Percentiles rank a stretch among this genome's conserved stretches.
Conservation (phyloP, 139 green algal species). For the Gonium pectorale region DNA sequence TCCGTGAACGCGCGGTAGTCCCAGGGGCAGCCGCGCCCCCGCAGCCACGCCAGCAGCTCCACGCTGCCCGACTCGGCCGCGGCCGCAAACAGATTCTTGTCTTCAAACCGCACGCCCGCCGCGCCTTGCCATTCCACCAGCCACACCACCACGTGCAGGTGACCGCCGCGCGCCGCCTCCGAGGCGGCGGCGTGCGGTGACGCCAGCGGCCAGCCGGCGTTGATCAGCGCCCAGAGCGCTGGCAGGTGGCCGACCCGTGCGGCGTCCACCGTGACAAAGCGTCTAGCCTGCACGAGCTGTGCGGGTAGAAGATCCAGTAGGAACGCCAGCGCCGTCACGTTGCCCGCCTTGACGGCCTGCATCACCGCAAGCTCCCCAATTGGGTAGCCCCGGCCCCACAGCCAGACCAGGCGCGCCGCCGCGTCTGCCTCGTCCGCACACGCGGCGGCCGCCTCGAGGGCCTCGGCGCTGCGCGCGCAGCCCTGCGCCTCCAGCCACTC, state of each 20-base stretch:
- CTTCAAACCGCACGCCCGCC: not conserved
- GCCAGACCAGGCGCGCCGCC: not conserved
- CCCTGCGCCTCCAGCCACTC: not conserved
- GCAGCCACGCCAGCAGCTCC: constrained; percentile 7
- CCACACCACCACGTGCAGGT: not conserved
- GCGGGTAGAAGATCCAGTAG: not conserved
- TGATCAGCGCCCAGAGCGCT: not conserved
- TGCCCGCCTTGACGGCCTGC: not conserved
- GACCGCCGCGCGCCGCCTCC: not conserved
- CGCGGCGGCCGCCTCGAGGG: not conserved
- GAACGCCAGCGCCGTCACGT: not conserved
- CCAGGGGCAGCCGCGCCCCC: not conserved
- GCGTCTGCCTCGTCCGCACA: not conserved
- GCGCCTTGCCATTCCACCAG: not conserved
- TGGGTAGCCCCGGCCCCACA: not conserved
- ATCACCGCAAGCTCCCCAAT: not conserved
- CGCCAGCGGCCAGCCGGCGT: not conserved
- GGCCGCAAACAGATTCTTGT: not conserved
- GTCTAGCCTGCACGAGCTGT: not conserved
- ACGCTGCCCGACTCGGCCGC: not conserved
- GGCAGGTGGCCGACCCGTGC: not conserved
- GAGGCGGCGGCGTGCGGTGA: not conserved
- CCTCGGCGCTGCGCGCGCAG: not conserved
- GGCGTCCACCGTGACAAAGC: not conserved
- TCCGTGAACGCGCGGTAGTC: not conserved